Conservation (phyloP, 148 eudicot genomes). For the Drosera capensis region DNA sequence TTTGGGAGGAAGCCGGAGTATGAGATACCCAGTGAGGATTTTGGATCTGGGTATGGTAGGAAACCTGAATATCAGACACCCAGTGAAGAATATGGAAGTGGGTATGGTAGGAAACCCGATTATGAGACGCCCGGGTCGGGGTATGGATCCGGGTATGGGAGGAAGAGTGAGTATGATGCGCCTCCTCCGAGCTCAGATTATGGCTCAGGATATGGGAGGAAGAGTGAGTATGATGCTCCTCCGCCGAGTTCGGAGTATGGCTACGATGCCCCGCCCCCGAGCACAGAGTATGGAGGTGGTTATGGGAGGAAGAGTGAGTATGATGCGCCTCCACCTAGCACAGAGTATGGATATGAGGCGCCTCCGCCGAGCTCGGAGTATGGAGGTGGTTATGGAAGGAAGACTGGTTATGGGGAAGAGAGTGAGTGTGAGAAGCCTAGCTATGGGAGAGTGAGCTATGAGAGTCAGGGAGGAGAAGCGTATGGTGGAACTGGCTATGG, state of each 20-base stretch:
- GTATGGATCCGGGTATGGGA: conserved; percentile 37
- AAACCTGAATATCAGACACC: conserved; percentile 6
- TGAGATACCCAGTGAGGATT: conserved; percentile 6
- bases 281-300: no score
- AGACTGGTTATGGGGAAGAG: conserved; percentile 22
- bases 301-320: no score
- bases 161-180: conserved; percentile 1
- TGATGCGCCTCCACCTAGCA: no score
- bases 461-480: conserved; percentile 17
- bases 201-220: no score
- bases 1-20: conserved; percentile 16
- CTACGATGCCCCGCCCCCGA: no score
- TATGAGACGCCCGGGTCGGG: conserved; percentile 6
- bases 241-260: no score
- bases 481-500: conserved; percentile 11
- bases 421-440: conserved; percentile 19
- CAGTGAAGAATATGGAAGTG: conserved; percentile 6
- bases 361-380: conserved; percentile 4
- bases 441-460: conserved; percentile 27
- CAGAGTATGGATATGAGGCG: no score
- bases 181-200: no score
- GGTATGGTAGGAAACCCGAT: not conserved
- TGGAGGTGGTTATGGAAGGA: conserved; percentile 4
- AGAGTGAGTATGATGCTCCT: no score
- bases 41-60: conserved; percentile 22